phyloP scores from a whole-genome alignment of 2,329 filamentous ascomycete genomes.

The Epichloe hybrida region DNA sequence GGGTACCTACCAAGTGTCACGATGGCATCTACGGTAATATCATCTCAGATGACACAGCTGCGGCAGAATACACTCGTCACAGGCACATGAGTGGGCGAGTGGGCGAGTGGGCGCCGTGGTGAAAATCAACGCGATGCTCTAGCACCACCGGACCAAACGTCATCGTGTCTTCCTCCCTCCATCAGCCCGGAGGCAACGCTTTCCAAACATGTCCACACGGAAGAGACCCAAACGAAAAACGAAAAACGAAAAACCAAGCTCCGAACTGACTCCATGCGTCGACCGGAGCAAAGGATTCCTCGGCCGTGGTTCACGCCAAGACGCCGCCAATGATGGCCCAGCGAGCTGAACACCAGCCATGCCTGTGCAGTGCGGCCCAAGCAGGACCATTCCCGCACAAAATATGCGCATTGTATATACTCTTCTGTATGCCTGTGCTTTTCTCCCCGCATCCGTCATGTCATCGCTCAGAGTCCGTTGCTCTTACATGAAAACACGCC shows the following conservation, averaged over 20 bases:
- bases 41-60: too few relatives aligned
- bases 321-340: not conserved
- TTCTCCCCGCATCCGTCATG: not conserved
- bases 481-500: conserved; percentile 61
- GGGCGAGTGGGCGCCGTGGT: too few relatives aligned
- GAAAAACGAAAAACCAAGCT: not conserved
- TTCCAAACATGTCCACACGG: not conserved
- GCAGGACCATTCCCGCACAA: not conserved
- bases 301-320: not conserved
- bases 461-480: conserved; percentile 44
- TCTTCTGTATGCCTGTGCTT: not conserved
- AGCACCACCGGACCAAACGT: not conserved
- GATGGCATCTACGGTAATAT: too few relatives aligned
- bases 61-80: too few relatives aligned
- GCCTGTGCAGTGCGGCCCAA: not conserved
- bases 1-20: too few relatives aligned
- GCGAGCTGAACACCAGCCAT: not conserved
- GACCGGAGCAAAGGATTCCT: not conserved
- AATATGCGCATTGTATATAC: not conserved
- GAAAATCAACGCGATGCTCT: not conserved
- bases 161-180: not conserved
- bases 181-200: not conserved
- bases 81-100: too few relatives aligned
- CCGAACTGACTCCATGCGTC: not conserved
- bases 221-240: not conserved